phyloP scores from a whole-genome alignment of 1,139 yeast genomes.

The Kodamaea fungicola region DNA sequence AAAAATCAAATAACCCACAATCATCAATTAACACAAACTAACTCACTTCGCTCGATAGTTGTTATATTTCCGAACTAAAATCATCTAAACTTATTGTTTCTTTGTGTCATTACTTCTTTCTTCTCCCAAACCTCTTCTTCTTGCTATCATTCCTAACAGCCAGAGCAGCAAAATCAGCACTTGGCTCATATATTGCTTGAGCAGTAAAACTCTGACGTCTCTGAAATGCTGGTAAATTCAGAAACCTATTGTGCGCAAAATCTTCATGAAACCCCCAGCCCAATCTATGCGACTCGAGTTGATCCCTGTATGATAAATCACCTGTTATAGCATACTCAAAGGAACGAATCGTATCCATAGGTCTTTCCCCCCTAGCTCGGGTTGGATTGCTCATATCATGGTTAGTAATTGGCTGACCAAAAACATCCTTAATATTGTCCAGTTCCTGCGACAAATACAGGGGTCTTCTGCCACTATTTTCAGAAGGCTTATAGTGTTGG shows the following conservation, averaged over 20 bases:
- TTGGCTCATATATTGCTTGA: constrained; percentile 57
- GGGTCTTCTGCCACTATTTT: constrained; percentile 14
- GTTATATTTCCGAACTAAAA: too few relatives aligned
- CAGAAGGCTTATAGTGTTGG: constrained; percentile 37
- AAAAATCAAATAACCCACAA: too few relatives aligned
- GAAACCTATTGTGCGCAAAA: constrained; percentile 36
- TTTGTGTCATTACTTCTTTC: constrained; percentile 18
- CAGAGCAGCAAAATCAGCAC: constrained; percentile 48
- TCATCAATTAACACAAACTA: too few relatives aligned
- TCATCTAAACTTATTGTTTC: too few relatives aligned
- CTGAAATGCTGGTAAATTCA: constrained; percentile 12
- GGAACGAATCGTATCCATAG: constrained; percentile 87
- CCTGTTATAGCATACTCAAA: constrained; percentile 94
- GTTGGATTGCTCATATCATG: constrained; percentile 93
- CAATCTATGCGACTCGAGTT: constrained; percentile 68
- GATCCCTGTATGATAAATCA: constrained; percentile 70
- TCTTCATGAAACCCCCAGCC: constrained; percentile 73
- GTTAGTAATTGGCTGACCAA: constrained; percentile 70
- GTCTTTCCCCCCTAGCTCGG: constrained; percentile 88
- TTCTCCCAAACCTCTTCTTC: constrained; percentile 63
- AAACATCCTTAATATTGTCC: constrained; percentile 65
- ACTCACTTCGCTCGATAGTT: too few relatives aligned
- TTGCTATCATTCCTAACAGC: constrained; percentile 35
- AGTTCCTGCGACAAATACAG: constrained; percentile 22
- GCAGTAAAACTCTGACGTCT: constrained; percentile 29